Evolutionary conservation across 768 basidiomycete species (phyloP).

Genomic region (Suillus americanus): DNA sequence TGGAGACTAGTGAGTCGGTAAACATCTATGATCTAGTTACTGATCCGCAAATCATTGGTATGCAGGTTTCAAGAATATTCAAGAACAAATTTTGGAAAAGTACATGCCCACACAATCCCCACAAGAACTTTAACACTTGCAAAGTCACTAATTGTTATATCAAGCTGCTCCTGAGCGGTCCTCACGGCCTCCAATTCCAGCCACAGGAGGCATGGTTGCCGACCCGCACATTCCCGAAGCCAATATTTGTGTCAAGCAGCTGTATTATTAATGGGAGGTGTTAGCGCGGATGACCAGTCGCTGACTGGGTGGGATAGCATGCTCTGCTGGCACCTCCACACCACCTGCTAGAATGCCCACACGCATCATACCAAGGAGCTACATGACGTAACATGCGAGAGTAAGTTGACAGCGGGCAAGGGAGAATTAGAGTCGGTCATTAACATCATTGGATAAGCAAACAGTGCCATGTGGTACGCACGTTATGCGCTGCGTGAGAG

Average conservation of each 20-base stretch:
- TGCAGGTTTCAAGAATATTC: not conserved
- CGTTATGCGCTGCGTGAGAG: slow-evolving; percentile 81
- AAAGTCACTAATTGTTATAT: not conserved
- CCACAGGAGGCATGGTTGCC: not conserved
- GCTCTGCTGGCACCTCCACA: slow-evolving; percentile 48
- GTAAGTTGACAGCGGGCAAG: not conserved
- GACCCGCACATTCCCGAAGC: not conserved
- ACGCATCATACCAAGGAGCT: slow-evolving; percentile 78
- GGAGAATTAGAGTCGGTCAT: not conserved
- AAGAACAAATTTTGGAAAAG: not conserved
- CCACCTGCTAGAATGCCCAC: slow-evolving; percentile 67
- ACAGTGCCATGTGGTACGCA: slow-evolving; percentile 32
- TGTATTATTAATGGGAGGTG: slow-evolving; percentile 6
- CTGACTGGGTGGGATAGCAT: slow-evolving; percentile 46
- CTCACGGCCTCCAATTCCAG: not conserved
- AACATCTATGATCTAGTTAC: not conserved
- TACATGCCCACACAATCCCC: not conserved
- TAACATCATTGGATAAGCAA: not conserved
- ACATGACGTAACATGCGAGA: not conserved
- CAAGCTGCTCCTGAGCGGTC: not conserved
- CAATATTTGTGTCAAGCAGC: not conserved
- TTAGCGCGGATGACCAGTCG: slow-evolving; percentile 32
- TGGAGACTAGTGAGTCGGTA: not conserved
- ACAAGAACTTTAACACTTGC: not conserved
- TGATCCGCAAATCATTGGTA: not conserved